phyloP scores from a whole-genome alignment of 2,329 filamentous ascomycete species.

The Aspergillus sclerotialis region DNA sequence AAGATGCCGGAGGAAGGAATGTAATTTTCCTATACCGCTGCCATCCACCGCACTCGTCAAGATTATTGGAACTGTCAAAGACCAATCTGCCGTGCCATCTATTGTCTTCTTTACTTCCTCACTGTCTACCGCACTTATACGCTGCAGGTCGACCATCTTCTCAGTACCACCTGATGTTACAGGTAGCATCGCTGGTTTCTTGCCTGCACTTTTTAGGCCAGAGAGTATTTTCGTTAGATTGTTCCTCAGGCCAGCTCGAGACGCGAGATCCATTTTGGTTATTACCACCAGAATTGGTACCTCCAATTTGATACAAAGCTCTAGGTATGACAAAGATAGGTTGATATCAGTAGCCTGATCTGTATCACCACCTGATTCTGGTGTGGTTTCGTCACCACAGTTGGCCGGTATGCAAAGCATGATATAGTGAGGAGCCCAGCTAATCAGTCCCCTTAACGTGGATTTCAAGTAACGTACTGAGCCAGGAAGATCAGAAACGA shows the following conservation, averaged over 20 bases:
- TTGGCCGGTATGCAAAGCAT: conserved; percentile 81
- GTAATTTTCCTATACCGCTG: conserved; percentile 70
- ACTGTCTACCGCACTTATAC: conserved; percentile 51
- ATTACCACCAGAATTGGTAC: conserved; percentile 75
- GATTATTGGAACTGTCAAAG: conserved; percentile 67
- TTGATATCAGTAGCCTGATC: conserved; percentile 52
- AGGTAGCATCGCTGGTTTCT: conserved; percentile 64
- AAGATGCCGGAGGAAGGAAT: conserved; percentile 70
- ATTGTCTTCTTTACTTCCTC: conserved; percentile 53
- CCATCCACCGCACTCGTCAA: conserved; percentile 84
- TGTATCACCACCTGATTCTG: conserved; percentile 10
- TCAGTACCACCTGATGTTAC: conserved; percentile 40
- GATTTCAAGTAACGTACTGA: conserved; percentile 85
- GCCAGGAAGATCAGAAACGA: conserved; percentile 86
- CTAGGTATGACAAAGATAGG: conserved; percentile 70
- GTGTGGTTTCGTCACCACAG: conserved; percentile 47
- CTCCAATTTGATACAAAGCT: conserved; percentile 73
- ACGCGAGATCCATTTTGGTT: conserved; percentile 85
- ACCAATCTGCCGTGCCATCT: conserved; percentile 32
- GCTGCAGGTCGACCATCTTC: conserved; percentile 46
- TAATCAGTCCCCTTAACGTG: conserved; percentile 80
- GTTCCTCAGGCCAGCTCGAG: conserved; percentile 60
- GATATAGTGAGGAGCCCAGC: conserved; percentile 94
- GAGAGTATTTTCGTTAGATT: conserved; percentile 69
- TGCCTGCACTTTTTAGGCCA: conserved; percentile 66